Evolutionary conservation across 2,329 filamentous ascomycete genomes (phyloP), one percentile per base, ranked within the genome.

Genomic region (Penicillium sp.): DNA sequence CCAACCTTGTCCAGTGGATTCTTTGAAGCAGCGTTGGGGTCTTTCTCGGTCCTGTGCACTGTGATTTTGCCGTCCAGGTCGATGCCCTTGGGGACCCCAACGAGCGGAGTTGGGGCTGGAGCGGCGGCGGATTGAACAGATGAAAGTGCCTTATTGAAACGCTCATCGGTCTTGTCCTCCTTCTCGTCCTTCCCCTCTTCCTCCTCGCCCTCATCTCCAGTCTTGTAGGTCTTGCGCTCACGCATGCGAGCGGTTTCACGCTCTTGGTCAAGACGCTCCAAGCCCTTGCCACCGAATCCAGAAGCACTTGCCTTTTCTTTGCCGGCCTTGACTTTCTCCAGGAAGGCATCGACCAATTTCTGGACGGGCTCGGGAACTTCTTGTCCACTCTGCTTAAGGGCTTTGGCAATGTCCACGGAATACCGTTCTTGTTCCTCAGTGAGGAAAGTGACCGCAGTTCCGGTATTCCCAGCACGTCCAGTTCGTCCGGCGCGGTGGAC

Each of bases 401-500:
- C 92, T 64, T 93, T 94, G 41, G 82, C 81, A 44, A 95, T 86
- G 51, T 93, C 88, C 8, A 85, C 76, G 2, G 92, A 84, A 57
- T 85, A 95, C 47, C 86, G 86, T 58, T 94, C 89, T 62, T 98
- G 89, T 31, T 93, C 85, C 28, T 86, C 83, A 0, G 87, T 93
- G 41, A 98, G 72, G 58, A 96, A 95, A 0, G 92, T 98, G 34
- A 98, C 85, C 0, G 92, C 92, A 26, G 88, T 94, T 47, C 92
- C 92, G 14, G 80, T 95, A 56, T 95, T 94, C 27, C 92, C 92
- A 30, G 92, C 92, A 59, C 92, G 83, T 8, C 92, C 92, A 6
- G 92, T 96, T 54, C 92, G 85, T 32, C 92, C 92, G 38, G 85
- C 87, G 47, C 92, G 83, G 62, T 95, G 92, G 27, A 96, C 90